A percentile compares a stretch with the other conserved stretches of the same genome.
Conservation (phyloP, 805 yeast genomes). For the Zygotorulaspora danielsina region DNA sequence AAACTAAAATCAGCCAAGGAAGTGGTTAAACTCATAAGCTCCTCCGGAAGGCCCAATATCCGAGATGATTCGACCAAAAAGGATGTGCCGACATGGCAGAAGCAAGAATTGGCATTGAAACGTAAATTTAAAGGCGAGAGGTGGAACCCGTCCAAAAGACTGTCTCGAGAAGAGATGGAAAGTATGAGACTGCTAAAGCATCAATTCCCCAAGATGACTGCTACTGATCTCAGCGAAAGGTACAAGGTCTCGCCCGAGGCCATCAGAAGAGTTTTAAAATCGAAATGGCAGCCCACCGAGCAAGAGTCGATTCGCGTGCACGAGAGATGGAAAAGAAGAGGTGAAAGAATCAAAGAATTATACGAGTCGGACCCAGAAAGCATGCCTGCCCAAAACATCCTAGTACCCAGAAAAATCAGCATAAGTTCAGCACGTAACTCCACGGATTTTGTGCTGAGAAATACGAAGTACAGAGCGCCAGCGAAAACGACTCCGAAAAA, state of each 20-base stretch:
- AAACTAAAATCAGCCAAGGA: constrained; percentile 18
- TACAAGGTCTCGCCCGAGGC: constrained; percentile 79
- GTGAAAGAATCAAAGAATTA: constrained; percentile 37
- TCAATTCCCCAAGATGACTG: constrained; percentile 55
- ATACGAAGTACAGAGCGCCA: constrained; percentile 1
- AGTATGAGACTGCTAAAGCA: constrained; percentile 54
- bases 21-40: constrained; percentile 19
- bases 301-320: constrained; percentile 44
- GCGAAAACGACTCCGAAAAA: no score
- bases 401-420: constrained; percentile 8
- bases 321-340: constrained; percentile 53
- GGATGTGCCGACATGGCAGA: constrained; percentile 61
- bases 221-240: constrained; percentile 54
- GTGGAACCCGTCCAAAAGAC: constrained; percentile 65
- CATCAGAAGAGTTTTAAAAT: constrained; percentile 69
- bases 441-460: constrained; percentile 9
- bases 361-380: constrained; percentile 10
- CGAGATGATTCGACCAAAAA: constrained; percentile 17
- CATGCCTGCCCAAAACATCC: not conserved
- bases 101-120: constrained; percentile 58
- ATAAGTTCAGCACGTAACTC: constrained; percentile 13
- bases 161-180: constrained; percentile 67
- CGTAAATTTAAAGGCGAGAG: constrained; percentile 54
- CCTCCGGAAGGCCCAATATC: constrained; percentile 13
- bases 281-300: constrained; percentile 69